phyloP scores from a whole-genome alignment of 2,329 filamentous ascomycete genomes.

The Leptosphaerulina australis region DNA sequence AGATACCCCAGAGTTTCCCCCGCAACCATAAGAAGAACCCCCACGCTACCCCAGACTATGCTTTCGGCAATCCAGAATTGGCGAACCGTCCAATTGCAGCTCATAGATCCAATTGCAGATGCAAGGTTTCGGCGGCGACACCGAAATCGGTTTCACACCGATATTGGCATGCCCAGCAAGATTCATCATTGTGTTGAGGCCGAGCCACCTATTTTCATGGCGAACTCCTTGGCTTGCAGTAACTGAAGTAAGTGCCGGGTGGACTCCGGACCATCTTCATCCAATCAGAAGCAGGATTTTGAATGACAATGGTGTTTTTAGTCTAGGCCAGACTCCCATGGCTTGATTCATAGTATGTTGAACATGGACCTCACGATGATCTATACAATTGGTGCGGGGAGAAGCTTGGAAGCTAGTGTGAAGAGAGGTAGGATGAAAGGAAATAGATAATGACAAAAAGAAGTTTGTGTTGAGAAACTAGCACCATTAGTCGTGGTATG shows the following conservation, averaged over 20 bases:
- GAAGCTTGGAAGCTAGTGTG: too few species aligned
- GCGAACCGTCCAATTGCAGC: neutral
- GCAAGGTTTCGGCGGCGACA: neutral
- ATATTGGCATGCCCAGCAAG: neutral
- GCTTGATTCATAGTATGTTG: too few species aligned
- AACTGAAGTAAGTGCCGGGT: neutral
- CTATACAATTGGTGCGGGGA: too few species aligned
- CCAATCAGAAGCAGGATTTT: too few species aligned
- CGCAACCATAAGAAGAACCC: conserved; percentile 7
- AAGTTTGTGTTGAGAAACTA: too few species aligned
- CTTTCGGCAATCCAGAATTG: neutral
- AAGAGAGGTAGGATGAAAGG: too few species aligned
- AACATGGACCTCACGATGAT: too few species aligned
- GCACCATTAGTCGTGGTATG: too few species aligned
- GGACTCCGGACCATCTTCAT: conserved; percentile 9
- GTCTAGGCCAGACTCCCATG: too few species aligned
- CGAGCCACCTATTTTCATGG: conserved; percentile 13
- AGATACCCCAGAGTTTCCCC: conserved; percentile 16
- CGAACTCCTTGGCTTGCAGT: conserved; percentile 10
- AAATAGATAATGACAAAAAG: too few species aligned
- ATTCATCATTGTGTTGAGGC: conserved; percentile 3
- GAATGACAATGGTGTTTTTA: too few species aligned
- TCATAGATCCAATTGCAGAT: neutral
- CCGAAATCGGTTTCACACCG: conserved; percentile 6
- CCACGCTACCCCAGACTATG: conserved; percentile 16